Percentiles rank a stretch among this genome's conserved stretches.
These are phyloP conservation scores for Scalesia atractyloides DNA, from an alignment of 129 eudicot genomes.

Conservation along the genomic window DNA sequence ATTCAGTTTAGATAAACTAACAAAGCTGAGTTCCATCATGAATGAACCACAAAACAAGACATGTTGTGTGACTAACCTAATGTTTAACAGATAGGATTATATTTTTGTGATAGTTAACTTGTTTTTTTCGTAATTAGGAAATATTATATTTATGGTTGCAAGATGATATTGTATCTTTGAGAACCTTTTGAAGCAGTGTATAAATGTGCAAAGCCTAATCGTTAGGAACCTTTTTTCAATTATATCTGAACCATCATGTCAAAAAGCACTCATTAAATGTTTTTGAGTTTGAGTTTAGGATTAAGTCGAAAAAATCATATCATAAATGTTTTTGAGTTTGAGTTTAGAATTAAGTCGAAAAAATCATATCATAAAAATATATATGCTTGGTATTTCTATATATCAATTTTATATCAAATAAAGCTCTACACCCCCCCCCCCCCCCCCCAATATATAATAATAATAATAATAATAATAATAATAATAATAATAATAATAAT, in stretches of 20 bases:
- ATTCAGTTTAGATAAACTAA: too few species aligned
- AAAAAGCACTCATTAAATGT: not conserved
- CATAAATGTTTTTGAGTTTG: not conserved
- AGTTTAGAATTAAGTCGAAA: not conserved
- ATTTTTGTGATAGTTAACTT: too few species aligned
- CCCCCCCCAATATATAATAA: too few species aligned
- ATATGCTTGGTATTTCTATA: too few species aligned
- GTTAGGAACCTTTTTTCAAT: not conserved
- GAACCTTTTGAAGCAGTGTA: not conserved
- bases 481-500: too few species aligned
- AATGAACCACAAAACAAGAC: not conserved
- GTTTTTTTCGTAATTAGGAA: too few species aligned
- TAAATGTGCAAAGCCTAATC: not conserved
- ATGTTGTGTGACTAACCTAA: not conserved
- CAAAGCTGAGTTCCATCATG: not conserved
- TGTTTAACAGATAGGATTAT: too few species aligned
- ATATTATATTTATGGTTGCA: not conserved
- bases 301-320: not conserved
- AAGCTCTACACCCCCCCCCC: too few species aligned
- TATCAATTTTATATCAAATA: too few species aligned
- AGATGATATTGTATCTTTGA: not conserved
- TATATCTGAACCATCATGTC: not conserved
- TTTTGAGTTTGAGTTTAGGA: not conserved
- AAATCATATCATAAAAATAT: too few species aligned
- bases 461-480: too few species aligned